A percentile compares a stretch with the other conserved stretches of the same genome.
Evolutionary conservation across 1,284 basidiomycete genomes (phyloP).

Genomic region (Inonotus obliquus): DNA sequence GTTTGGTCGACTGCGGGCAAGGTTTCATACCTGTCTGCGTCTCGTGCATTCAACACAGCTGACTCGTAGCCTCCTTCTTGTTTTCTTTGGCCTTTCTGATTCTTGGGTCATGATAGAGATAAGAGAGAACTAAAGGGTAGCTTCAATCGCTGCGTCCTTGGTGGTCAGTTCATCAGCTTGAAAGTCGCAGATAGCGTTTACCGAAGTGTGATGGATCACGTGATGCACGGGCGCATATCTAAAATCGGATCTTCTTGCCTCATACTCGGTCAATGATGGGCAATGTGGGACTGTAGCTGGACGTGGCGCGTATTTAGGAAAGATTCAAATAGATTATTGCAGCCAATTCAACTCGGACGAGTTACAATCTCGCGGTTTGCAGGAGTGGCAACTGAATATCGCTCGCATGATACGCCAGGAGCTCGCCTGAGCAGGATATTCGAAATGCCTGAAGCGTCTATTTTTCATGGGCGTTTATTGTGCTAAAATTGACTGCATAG

Average conservation of each 20-base stretch:
- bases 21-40: slow-evolving; percentile 39
- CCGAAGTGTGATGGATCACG: neutral
- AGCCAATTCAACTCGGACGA: neutral
- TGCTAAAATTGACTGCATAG: too few relatives aligned
- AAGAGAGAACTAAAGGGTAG: neutral
- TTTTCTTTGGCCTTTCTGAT: slow-evolving; percentile 30
- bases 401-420: too few relatives aligned
- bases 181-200: slow-evolving; percentile 1
- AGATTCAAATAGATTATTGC: neutral
- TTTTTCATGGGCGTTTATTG: too few relatives aligned
- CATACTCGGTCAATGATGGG: too few relatives aligned
- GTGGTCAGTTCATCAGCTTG: neutral
- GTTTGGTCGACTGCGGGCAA: neutral
- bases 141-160: neutral
- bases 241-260: neutral
- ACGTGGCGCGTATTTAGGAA: too few relatives aligned
- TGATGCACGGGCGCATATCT: neutral
- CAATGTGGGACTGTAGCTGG: too few relatives aligned
- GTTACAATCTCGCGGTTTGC: neutral
- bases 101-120: neutral
- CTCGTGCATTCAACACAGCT: slow-evolving; percentile 56
- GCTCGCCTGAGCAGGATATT: too few relatives aligned
- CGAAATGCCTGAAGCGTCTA: too few relatives aligned
- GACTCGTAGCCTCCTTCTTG: slow-evolving; percentile 38
- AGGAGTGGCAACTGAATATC: too few relatives aligned